Conservation (phyloP, 176 grass and related monocot genomes). For the Avena insularis region DNA sequence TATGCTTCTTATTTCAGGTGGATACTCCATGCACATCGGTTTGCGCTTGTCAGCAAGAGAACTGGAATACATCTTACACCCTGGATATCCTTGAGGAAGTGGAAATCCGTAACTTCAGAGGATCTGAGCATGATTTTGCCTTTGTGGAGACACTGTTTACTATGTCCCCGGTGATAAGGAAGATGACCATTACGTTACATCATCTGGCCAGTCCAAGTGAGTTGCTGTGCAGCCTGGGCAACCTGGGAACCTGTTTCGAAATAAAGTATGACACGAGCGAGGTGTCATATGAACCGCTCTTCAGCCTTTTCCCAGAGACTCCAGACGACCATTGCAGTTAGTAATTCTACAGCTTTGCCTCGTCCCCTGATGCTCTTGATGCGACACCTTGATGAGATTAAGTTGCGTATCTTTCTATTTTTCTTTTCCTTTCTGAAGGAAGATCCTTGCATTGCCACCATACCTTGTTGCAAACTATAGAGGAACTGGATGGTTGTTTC, state of each 20-base stretch:
- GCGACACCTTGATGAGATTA: background rate
- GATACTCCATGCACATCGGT: background rate
- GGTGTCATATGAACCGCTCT: slow-evolving; percentile 1
- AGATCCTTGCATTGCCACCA: background rate
- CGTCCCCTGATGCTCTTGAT: background rate
- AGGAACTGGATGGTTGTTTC: background rate
- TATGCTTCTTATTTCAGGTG: slow-evolving; percentile 23
- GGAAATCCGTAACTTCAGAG: slow-evolving; percentile 36
- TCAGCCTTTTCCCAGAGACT: slow-evolving; percentile 19
- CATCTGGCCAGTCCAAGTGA: slow-evolving; percentile 21
- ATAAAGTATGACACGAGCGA: slow-evolving; percentile 9
- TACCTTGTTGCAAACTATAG: background rate
- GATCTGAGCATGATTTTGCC: slow-evolving; percentile 16
- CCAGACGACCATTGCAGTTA: background rate
- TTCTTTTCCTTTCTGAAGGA: background rate
- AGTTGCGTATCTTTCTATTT: background rate
- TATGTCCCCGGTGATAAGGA: background rate
- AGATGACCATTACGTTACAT: slow-evolving; percentile 4
- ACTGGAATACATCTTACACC: slow-evolving; percentile 23
- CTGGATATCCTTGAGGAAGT: slow-evolving; percentile 20
- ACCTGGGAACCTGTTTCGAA: background rate
- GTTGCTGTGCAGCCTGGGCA: background rate
- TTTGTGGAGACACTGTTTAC: background rate
- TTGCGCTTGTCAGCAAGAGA: slow-evolving; percentile 23
- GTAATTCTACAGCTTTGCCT: background rate